Conservation (phyloP, 108 stramenopile genomes). For the Skeletonema potamos region DNA sequence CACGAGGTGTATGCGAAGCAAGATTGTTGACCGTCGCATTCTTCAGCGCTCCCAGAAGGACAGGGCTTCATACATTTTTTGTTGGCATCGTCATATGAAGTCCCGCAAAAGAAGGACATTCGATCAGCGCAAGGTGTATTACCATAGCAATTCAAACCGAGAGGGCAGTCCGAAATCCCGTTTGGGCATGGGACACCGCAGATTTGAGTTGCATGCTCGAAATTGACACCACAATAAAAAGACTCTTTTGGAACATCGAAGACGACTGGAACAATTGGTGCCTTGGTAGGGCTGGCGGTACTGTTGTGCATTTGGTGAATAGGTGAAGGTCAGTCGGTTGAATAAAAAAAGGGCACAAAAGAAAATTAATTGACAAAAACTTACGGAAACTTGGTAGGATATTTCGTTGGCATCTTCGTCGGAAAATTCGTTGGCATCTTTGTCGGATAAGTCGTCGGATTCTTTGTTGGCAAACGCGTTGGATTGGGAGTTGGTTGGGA, state of each 20-base stretch:
- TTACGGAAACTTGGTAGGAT: conserved; percentile 19
- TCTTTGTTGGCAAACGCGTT: conserved; percentile 6
- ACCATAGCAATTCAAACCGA: conserved; percentile 39
- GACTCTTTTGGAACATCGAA: conserved; percentile 46
- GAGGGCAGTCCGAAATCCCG: conserved; percentile 39
- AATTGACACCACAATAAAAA: conserved; percentile 45
- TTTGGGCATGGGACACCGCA: conserved; percentile 41
- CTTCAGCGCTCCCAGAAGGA: conserved; percentile 58
- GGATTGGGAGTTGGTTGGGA: background rate
- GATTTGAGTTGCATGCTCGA: conserved; percentile 38
- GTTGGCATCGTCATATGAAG: conserved; percentile 75
- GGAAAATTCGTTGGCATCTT: conserved; percentile 20
- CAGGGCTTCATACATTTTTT: conserved; percentile 63
- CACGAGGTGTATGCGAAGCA: conserved; percentile 84
- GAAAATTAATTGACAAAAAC: background rate
- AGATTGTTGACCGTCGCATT: conserved; percentile 73
- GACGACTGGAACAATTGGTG: conserved; percentile 35
- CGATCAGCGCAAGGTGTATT: conserved; percentile 47
- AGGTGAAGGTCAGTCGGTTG: background rate
- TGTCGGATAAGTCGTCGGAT: conserved; percentile 18
- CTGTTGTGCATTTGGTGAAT: background rate
- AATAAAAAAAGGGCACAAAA: background rate
- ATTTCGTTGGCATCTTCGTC: conserved; percentile 19
- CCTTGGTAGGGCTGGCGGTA: conserved; percentile 10
- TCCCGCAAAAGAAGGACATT: conserved; percentile 71